Base-by-base conservation (phyloP, 2,329 filamentous ascomycete species). In the Cladophialophora psammophila region DNA sequence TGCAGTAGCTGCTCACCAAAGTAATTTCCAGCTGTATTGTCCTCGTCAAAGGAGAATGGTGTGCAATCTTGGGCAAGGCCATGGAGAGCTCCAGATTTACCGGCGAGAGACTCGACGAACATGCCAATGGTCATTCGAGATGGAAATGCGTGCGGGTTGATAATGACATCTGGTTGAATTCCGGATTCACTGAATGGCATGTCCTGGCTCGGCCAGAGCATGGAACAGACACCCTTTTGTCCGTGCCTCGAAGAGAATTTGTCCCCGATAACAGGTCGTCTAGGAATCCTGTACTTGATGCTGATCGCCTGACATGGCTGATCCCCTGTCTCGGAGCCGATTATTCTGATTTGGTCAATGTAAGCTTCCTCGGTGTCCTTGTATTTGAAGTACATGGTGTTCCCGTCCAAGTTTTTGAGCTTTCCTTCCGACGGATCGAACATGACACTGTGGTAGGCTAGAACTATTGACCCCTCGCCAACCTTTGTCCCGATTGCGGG, bases 61-160 rank as follows among this genome's bases (percentile, higher is more conserved):
- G 95, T 98, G 53, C 89, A 94, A 78, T 99, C 95, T 79, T 98
- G 95, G 0, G 95, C 92, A n/a, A 97, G 85, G 55, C 95, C 95
- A 78, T 99, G 95, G 40, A 99, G 86, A 13, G 94, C 92, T 55
- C 95, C 95, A 9, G 94, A 89, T 82, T 99, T 99, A 68, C 95
- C 95, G 9, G 95, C 95, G 60, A 99, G 86, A 5, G 94, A 97
- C 83, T 99, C 95, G 76, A 99, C 89, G 80, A 99, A 98, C 92
- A 98, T 98, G 76, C 95, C 95, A 77, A 99, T 99, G 20, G 95
- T 99, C 95, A 99, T 99, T 80, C 95, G 94, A 54, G 94, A 98
- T 7, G 95, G 95, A 86, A 99, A 99, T 76, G 95, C 95, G 85
- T 99, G 95, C 48, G 95, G 95, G 82, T 99, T 99, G 85, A 99